phyloP scores from a whole-genome alignment of 805 yeast species.

The Pichia manshurica region DNA sequence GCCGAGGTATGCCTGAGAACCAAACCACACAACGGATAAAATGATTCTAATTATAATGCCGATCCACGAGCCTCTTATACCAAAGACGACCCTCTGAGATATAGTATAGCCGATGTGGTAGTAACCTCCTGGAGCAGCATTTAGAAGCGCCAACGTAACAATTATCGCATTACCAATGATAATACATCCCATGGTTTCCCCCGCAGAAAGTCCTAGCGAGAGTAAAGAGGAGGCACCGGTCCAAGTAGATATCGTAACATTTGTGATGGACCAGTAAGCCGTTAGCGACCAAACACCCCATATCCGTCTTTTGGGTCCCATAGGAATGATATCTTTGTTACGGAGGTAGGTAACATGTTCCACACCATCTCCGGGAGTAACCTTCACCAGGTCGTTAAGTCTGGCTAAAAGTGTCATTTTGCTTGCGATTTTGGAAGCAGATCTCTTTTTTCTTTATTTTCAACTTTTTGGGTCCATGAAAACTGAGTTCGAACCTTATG shows the following conservation, averaged over 20 bases:
- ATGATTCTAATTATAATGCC: slow-evolving; percentile 39
- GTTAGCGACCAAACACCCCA: slow-evolving; percentile 39
- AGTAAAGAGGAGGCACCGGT: slow-evolving; percentile 39
- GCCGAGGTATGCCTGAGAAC: slow-evolving; percentile 40
- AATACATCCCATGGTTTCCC: slow-evolving; percentile 14
- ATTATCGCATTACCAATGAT: slow-evolving; percentile 42
- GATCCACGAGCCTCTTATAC: slow-evolving; percentile 38
- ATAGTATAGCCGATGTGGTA: slow-evolving; percentile 46
- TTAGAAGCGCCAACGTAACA: slow-evolving; percentile 35
- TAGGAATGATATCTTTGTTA: slow-evolving; percentile 34
- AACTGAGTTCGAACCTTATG: no score
- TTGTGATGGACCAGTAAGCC: slow-evolving; percentile 35
- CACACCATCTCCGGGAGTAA: no score
- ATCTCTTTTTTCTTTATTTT: no score
- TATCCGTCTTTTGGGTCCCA: slow-evolving; percentile 36
- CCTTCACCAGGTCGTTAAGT: no score
- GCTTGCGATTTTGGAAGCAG: no score
- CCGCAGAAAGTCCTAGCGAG: slow-evolving; percentile 25
- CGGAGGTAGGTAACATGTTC: no score
- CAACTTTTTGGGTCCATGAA: no score
- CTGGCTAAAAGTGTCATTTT: no score
- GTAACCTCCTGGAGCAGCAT: slow-evolving; percentile 41
- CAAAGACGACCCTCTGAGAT: slow-evolving; percentile 38
- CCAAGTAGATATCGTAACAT: slow-evolving; percentile 25
- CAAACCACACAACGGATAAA: slow-evolving; percentile 35